phyloP scores from a whole-genome alignment of 345 rosid species.

The Pistacia integerrima region DNA sequence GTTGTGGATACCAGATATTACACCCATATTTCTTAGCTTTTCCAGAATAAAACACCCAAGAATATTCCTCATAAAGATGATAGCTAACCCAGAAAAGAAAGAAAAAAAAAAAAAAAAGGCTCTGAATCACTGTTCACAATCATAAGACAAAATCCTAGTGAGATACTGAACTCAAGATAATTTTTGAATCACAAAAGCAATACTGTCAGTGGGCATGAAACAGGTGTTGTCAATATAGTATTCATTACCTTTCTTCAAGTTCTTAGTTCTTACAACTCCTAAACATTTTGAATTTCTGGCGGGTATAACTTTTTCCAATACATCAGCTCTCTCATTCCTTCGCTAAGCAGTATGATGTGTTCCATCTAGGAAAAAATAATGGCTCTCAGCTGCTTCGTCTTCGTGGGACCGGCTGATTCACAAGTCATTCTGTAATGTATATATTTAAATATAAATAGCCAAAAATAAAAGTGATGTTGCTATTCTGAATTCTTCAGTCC shows the following conservation, averaged over 20 bases:
- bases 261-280: too few relatives aligned
- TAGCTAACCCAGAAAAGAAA: background rate
- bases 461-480: background rate
- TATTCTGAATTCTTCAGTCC: conserved; percentile 41
- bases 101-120: background rate
- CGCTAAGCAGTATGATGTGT: background rate
- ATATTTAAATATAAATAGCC: background rate
- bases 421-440: background rate
- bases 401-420: background rate
- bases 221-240: background rate
- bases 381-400: background rate
- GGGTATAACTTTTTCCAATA: background rate
- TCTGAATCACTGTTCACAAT: background rate
- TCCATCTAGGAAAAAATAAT: background rate
- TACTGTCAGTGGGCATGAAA: background rate
- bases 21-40: background rate
- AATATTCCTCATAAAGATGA: background rate
- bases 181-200: background rate
- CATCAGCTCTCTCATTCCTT: background rate
- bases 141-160: background rate
- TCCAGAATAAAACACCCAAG: background rate
- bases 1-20: background rate
- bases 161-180: background rate
- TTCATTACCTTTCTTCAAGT: background rate
- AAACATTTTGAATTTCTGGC: background rate